These are phyloP conservation scores for Pestalotiopsis sp. DNA, from an alignment of 2,329 filamentous ascomycete genomes.

Conservation along the genomic window DNA sequence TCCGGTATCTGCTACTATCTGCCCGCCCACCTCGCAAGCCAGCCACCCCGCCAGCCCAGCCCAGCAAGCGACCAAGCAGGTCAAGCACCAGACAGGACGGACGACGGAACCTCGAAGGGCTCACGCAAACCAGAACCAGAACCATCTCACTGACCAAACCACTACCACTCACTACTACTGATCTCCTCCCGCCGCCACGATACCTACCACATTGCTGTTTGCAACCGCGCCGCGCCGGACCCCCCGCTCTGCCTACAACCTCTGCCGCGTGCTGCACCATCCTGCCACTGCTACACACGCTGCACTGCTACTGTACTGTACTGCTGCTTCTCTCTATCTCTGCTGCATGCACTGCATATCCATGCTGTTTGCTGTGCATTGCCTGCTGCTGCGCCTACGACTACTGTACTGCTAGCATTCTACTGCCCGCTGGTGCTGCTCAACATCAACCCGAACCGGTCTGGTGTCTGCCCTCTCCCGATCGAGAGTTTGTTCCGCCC, in stretches of 20 bases:
- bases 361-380: slow-evolving; percentile 6
- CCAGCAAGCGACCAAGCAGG: not conserved
- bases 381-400: not conserved
- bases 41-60: not conserved
- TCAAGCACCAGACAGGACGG: no score
- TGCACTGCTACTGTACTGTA: slow-evolving; percentile 7
- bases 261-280: no score
- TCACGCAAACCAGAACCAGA: no score
- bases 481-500: not conserved
- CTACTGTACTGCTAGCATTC: not conserved
- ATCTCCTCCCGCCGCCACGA: not conserved
- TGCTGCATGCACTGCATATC: not conserved
- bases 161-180: not conserved
- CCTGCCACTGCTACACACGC: not conserved
- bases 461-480: not conserved
- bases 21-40: not conserved
- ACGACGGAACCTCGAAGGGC: no score
- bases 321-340: not conserved
- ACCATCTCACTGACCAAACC: no score
- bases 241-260: not conserved
- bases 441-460: not conserved
- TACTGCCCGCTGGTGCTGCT: not conserved
- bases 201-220: not conserved
- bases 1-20: not conserved
- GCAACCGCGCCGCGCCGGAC: not conserved